Evolutionary conservation across 148 eudicot genomes (phyloP).

Genomic region (Mesembryanthemum crystallinum): DNA sequence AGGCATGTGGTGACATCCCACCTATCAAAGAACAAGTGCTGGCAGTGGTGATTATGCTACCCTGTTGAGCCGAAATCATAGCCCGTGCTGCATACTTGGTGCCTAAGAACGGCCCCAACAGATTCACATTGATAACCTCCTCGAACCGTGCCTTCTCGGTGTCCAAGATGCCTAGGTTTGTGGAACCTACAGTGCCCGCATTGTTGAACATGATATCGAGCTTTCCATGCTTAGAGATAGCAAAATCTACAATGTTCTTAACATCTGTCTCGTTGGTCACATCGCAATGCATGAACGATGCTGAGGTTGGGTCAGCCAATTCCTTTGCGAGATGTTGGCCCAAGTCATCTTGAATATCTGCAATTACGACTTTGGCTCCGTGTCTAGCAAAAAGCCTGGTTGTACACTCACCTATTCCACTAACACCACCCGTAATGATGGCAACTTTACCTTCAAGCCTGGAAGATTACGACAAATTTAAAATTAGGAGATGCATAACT

Average conservation of each 20-base stretch:
- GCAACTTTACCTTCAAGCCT: conserved; percentile 47
- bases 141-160: conserved; percentile 15
- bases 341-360: conserved; percentile 35
- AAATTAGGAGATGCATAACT: too few relatives aligned
- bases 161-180: conserved; percentile 8
- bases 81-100: conserved; percentile 35
- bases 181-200: conserved; percentile 18
- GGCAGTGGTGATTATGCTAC: conserved; percentile 25
- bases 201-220: conserved; percentile 40
- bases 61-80: conserved; percentile 29
- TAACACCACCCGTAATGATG: conserved; percentile 33
- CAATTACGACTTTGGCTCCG: conserved; percentile 36
- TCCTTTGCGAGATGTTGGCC: conserved; percentile 39
- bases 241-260: conserved; percentile 13
- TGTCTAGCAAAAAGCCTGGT: conserved; percentile 25
- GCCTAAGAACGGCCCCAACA: conserved; percentile 27
- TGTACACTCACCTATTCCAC: conserved; percentile 35
- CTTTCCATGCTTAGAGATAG: conserved; percentile 26
- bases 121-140: conserved; percentile 18
- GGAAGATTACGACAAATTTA: too few relatives aligned
- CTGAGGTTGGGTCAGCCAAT: conserved; percentile 4
- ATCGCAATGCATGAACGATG: conserved; percentile 36
- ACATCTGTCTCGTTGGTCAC: conserved; percentile 35
- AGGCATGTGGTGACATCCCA: conserved; percentile 20
- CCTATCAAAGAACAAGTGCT: conserved; percentile 17